Conservation (phyloP, 495 filamentous ascomycete genomes). For the Talaromyces adpressus region DNA sequence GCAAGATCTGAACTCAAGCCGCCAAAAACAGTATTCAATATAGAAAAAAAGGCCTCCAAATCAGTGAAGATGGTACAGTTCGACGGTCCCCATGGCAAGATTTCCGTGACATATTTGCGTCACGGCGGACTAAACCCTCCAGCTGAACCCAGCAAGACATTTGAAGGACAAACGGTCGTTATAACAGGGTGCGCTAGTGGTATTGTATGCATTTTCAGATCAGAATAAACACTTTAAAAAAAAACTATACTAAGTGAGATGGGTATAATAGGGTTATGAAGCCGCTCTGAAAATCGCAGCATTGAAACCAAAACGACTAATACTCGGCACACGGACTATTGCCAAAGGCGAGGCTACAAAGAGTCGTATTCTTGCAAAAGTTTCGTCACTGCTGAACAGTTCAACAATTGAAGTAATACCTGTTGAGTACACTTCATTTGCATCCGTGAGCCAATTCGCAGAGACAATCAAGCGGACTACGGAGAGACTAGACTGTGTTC, state of each 20-base stretch:
- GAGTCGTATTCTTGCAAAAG: not conserved
- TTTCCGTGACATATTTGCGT: slow-evolving; percentile 12
- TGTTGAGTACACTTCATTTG: not conserved
- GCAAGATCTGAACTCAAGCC: too few relatives aligned
- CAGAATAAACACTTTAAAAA: not conserved
- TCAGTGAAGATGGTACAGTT: slow-evolving; percentile 4
- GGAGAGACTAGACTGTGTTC: not conserved
- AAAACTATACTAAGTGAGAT: not conserved
- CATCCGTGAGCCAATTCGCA: not conserved
- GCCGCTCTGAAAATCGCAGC: slow-evolving; percentile 12
- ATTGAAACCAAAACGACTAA: slow-evolving; percentile 9
- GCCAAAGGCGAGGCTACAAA: slow-evolving; percentile 7
- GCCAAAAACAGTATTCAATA: too few relatives aligned
- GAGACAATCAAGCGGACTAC: not conserved
- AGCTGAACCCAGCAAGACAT: slow-evolving; percentile 10
- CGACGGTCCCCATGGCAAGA: not conserved
- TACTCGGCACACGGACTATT: slow-evolving; percentile 14
- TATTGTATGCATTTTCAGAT: slow-evolving; percentile 1
- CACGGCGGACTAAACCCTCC: slow-evolving; percentile 10
- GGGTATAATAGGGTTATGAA: slow-evolving; percentile 12
- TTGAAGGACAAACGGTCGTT: slow-evolving; percentile 15
- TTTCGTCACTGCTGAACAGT: not conserved
- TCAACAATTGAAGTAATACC: not conserved
- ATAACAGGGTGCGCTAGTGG: slow-evolving; percentile 19
- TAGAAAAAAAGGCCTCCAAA: too few relatives aligned